Base-by-base conservation (phyloP, 1,139 yeast species). In the Geotrichum restrictum region DNA sequence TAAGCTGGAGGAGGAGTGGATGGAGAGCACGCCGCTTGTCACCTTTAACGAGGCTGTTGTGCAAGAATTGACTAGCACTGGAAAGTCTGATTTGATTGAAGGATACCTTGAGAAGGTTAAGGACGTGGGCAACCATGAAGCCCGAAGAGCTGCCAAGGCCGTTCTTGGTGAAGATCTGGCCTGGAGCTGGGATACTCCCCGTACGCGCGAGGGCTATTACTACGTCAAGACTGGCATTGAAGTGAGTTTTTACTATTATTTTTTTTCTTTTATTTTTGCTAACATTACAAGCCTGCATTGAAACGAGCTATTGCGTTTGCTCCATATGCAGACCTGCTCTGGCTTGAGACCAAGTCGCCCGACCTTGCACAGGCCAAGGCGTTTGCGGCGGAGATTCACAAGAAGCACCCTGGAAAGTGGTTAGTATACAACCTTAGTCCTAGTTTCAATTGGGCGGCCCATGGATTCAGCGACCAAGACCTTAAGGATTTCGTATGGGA, bases 331-430 rank as follows among this genome's bases (percentile, higher is more conserved):
- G 85, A 80, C 55, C 62, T 79, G 62, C 62, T 80, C 33, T 80
- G 85, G 85, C 68, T 79, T 21, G 83, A 81, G 63, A 79, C 84
- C 22, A 79, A 79, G 64, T 72, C 74, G 13, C 84, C 85, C 13
- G 74, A 79, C 57, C 64, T 79, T 22, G 61, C 69, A 46, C 80
- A 79, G 61, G 83, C 84, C 6, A 69, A 68, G 55, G 67, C 65
- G 3, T 77, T 80, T 64, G 80, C 83, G 14, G 62, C 65, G 16
- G 65, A 68, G 50, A 76, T 80, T 55, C 81, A 75, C 55, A 69
- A 67, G 16, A 62, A 69, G 37, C 73, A 68, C 59, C 84, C 85
- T n/a, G 73, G 75, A 29, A 77, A 75, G 60, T 77, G 79, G 71
- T 69, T 80, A 18, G 84, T 80, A 3, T 81, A 80, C 63, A 81